Evolutionary conservation across 768 basidiomycete genomes (phyloP).

Genomic region (Cystofilobasidium bisporidii): DNA sequence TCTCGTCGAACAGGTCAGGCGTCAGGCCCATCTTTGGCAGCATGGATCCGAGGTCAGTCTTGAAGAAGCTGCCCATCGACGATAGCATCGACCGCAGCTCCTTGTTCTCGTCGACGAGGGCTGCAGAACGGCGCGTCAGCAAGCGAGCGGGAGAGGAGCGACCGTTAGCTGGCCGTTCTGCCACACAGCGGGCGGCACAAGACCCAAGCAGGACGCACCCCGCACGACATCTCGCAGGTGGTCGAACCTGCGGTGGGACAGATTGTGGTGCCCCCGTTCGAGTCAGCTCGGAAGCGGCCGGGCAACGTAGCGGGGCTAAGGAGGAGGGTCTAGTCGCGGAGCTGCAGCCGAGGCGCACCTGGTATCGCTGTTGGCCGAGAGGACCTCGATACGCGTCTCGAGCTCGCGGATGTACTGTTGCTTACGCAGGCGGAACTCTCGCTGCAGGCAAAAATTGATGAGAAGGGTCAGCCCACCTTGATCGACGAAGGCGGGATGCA

Average conservation of each 20-base stretch:
- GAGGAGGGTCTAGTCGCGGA: background rate
- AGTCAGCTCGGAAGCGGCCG: background rate
- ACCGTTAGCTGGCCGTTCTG: too few relatives aligned
- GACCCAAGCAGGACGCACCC: conserved; percentile 1
- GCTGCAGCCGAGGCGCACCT: background rate
- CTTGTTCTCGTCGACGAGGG: conserved; percentile 19
- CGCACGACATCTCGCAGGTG: conserved; percentile 21
- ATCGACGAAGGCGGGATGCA: background rate
- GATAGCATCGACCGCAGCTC: conserved; percentile 16
- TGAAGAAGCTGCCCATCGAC: conserved; percentile 12
- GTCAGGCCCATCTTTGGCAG: conserved; percentile 19
- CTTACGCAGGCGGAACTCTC: conserved; percentile 21
- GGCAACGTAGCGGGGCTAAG: background rate
- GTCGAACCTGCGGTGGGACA: background rate
- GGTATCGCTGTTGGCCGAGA: conserved; percentile 12
- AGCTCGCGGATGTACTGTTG: conserved; percentile 27
- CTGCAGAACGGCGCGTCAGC: conserved; percentile 4
- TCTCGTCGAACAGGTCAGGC: conserved; percentile 19
- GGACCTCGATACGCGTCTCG: conserved; percentile 23
- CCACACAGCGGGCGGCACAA: background rate
- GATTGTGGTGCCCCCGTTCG: background rate
- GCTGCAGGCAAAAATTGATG: too few relatives aligned
- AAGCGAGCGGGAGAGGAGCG: too few relatives aligned
- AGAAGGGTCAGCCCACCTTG: too few relatives aligned
- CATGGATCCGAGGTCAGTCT: background rate